Base-by-base conservation (phyloP, 2,329 filamentous ascomycete species). In the Calonectria pteridis region DNA sequence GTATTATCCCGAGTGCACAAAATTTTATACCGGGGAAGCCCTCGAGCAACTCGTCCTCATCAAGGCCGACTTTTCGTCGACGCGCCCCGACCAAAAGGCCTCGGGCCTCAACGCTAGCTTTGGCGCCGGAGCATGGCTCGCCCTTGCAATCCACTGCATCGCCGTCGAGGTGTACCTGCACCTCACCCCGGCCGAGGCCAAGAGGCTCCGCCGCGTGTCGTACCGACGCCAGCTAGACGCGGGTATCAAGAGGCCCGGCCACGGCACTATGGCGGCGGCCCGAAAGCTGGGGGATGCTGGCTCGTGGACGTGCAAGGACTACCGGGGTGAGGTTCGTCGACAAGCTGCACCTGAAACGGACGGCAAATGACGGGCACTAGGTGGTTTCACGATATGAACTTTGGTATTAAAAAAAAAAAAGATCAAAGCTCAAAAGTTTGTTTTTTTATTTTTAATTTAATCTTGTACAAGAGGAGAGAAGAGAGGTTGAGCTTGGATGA, bases 221-320 rank as follows among this genome's bases (percentile, higher is more conserved):
- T 91, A 90, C 76, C 86, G 90, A 78, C 84, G 87, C 53, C 90
- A 93, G 76, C 74, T 91, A 9, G 89, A 89, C 74, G 86, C 88
- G 6, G 90, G 90, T 0, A 86, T 88, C 81, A 84, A 80, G 53
- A 84, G 86, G n/a, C 87, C 90, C 0, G 89, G 88, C 0, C 84
- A 84, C 28, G 84, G 85, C 3, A 89, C 88, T 1, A 77, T 88
- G 50, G 88, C 86, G 50, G 88, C 86, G 2, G 83, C 78, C 9
- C 76, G 77, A 31, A 77, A 50, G 33, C 40, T 78, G 13, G 77
- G 78, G 0, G 76, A 78, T 59, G 74, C 74, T 7, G 73, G 73
- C 31, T 67, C 71, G n/a, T 80, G 78, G 76, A 14, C 26, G 5
- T n/a, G 55, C 55, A 62, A 62, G 33, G 33, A 40, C 23, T 62